phyloP scores from a whole-genome alignment of 495 filamentous ascomycete genomes.

The Lophiostoma macrostomum region DNA sequence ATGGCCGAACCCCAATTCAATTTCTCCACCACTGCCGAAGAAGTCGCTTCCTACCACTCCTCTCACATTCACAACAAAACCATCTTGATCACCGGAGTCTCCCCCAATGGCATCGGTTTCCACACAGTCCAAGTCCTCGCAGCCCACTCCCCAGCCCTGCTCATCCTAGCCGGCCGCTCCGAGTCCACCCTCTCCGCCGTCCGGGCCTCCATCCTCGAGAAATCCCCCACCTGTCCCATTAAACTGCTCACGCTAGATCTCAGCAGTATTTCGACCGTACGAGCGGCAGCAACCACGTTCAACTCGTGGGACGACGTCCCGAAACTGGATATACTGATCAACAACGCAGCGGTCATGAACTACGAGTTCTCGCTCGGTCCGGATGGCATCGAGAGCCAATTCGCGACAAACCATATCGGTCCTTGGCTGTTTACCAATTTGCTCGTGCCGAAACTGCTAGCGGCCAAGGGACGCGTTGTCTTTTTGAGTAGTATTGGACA shows the following conservation, averaged over 20 bases:
- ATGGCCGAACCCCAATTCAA: conserved; percentile 15
- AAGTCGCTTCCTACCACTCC: conserved; percentile 3
- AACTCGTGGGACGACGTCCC: conserved; percentile 30
- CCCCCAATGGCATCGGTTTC: conserved; percentile 52
- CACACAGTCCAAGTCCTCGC: conserved; percentile 52
- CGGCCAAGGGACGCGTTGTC: conserved; percentile 13
- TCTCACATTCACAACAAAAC: conserved; percentile 12
- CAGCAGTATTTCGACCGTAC: conserved; percentile 43
- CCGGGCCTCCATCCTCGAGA: conserved; percentile 38
- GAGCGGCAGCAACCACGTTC: conserved; percentile 46
- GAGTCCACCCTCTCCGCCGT: conserved; percentile 49
- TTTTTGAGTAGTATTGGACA: conserved; percentile 17
- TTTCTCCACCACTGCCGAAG: conserved; percentile 12
- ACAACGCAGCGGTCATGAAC: conserved; percentile 23
- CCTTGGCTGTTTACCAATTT: conserved; percentile 24
- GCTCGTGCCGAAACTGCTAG: conserved; percentile 12
- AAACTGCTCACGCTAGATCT: conserved; percentile 47
- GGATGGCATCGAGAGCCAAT: conserved; percentile 54
- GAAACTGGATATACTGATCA: conserved; percentile 28
- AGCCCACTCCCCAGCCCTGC: conserved; percentile 47
- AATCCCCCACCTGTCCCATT: conserved; percentile 38
- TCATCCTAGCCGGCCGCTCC: conserved; percentile 56
- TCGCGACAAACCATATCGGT: conserved; percentile 43
- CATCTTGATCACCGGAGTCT: conserved; percentile 42
- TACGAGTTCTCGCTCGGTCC: neutral